Percentiles rank a stretch among this genome's conserved stretches.
Evolutionary conservation across 2,329 filamentous ascomycete species (phyloP).

Genomic region (Dactylellina haptotyla): DNA sequence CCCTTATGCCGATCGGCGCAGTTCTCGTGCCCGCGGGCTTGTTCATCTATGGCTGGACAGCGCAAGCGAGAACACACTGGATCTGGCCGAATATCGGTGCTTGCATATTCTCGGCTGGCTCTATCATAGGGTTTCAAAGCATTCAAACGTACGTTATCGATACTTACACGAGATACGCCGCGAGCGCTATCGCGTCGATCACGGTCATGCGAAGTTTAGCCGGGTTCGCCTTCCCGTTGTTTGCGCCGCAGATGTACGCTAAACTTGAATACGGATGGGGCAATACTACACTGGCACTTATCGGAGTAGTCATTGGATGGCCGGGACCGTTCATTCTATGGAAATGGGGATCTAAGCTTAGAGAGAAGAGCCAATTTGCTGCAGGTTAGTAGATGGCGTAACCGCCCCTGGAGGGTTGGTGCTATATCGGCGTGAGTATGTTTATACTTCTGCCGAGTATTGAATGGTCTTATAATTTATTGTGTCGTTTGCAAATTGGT

Average conservation of each 20-base stretch:
- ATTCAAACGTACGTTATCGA: conserved; percentile 73
- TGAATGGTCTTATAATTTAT: background rate
- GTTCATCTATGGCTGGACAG: conserved; percentile 71
- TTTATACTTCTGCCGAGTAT: background rate
- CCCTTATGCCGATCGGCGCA: conserved; percentile 68
- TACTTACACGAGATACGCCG: conserved; percentile 65
- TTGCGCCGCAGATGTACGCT: conserved; percentile 66
- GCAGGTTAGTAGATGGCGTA: conserved; percentile 16
- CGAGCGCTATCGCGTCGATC: conserved; percentile 67
- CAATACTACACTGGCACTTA: conserved; percentile 65
- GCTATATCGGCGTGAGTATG: conserved; percentile 10
- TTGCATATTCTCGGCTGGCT: conserved; percentile 67
- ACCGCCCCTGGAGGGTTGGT: background rate
- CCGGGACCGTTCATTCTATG: conserved; percentile 48
- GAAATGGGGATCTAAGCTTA: conserved; percentile 46
- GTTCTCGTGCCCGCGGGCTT: conserved; percentile 68
- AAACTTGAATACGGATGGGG: conserved; percentile 67
- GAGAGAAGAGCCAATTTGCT: conserved; percentile 48
- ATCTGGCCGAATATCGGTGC: conserved; percentile 71
- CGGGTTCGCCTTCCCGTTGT: conserved; percentile 71
- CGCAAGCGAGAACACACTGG: conserved; percentile 67
- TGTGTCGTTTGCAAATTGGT: background rate
- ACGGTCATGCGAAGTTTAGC: conserved; percentile 68
- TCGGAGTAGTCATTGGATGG: conserved; percentile 59
- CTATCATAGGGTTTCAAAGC: conserved; percentile 69